These are phyloP conservation scores for Calamus simplicifolius DNA, from an alignment of 176 grass and related monocot genomes.

Conservation along the genomic window DNA sequence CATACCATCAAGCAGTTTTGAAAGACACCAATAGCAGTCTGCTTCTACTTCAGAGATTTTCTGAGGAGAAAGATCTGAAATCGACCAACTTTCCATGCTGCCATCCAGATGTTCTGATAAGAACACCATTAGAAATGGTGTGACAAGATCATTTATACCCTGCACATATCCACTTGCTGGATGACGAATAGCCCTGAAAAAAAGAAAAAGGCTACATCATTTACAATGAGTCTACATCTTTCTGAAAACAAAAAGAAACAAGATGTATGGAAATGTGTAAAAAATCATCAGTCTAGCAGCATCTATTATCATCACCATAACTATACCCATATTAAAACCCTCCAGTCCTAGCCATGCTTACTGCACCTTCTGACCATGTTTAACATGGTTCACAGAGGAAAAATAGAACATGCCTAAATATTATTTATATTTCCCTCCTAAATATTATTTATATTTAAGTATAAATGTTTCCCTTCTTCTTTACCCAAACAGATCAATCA, in stretches of 20 bases:
- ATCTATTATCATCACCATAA: too few species aligned
- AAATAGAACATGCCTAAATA: too few species aligned
- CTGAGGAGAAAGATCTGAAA: conserved; percentile 60
- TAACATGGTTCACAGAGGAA: too few species aligned
- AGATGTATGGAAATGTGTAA: background rate
- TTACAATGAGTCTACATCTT: too few species aligned
- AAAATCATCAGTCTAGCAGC: too few species aligned
- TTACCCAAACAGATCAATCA: too few species aligned
- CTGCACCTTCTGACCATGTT: too few species aligned
- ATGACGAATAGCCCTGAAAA: conserved; percentile 83
- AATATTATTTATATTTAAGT: too few species aligned
- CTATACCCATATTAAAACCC: too few species aligned
- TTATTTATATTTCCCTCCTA: too few species aligned
- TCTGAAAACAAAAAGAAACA: background rate
- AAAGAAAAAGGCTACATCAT: background rate
- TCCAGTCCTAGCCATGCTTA: too few species aligned
- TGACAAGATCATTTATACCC: conserved; percentile 97
- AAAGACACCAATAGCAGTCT: conserved; percentile 95
- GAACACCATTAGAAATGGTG: conserved; percentile 84
- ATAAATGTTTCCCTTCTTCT: too few species aligned
- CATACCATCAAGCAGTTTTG: conserved; percentile 95
- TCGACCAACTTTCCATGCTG: conserved; percentile 78
- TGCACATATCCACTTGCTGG: conserved; percentile 97
- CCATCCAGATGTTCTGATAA: conserved; percentile 88
- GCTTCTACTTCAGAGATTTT: conserved; percentile 75